Percentiles rank a stretch among this genome's conserved stretches.
Conservation (phyloP, 2,329 filamentous ascomycete genomes). For the Aspergillus thermomutatus region DNA sequence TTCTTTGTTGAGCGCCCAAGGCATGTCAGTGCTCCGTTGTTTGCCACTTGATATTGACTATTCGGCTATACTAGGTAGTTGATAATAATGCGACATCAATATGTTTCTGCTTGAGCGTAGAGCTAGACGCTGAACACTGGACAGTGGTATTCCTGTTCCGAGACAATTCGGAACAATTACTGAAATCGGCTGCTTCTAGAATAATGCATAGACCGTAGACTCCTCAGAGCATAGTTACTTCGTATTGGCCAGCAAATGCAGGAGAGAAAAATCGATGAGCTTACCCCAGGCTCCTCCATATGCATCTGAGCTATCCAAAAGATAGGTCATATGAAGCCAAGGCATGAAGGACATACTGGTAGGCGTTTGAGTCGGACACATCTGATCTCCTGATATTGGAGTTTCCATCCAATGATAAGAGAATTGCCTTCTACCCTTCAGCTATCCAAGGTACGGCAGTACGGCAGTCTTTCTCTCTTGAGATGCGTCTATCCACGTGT, state of each 20-base stretch:
- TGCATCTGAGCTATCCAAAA: neutral
- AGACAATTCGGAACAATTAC: neutral
- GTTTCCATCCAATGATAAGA: neutral
- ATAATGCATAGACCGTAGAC: neutral
- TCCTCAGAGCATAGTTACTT: neutral
- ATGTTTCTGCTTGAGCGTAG: neutral
- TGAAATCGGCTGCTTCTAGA: neutral
- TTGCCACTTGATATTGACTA: neutral
- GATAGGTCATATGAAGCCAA: neutral
- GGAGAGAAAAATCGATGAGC: too few relatives aligned
- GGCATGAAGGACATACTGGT: neutral
- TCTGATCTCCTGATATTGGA: neutral
- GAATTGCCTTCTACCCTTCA: too few relatives aligned
- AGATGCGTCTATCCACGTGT: neutral
- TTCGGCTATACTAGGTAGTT: neutral
- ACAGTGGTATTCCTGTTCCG: neutral
- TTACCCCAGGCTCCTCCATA: neutral
- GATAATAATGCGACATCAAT: neutral
- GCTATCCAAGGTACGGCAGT: neutral
- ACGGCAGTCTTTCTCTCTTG: neutral
- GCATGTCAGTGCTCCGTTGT: neutral
- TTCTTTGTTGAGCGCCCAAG: neutral
- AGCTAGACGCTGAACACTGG: neutral
- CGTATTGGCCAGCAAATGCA: neutral
- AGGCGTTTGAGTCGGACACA: neutral